Percentiles rank a stretch among this genome's conserved stretches.
These are phyloP conservation scores for Nepenthes alata DNA, from an alignment of 179 eudicot species.

Conservation along the genomic window DNA sequence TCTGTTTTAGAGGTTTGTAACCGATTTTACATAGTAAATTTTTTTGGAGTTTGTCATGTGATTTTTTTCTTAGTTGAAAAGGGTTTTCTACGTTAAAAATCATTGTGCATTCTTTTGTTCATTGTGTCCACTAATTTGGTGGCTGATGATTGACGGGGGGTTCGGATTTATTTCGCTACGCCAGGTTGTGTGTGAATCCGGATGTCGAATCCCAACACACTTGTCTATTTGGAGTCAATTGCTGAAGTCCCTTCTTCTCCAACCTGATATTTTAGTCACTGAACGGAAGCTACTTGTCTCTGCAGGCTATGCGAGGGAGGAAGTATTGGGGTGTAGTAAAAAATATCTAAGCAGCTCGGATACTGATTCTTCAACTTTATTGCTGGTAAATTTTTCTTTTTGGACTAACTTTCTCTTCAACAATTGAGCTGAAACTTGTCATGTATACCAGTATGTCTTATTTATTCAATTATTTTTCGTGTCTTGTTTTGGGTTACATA, in stretches of 20 bases:
- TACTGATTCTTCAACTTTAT: slow-evolving; percentile 41
- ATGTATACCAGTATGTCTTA: background rate
- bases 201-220: background rate
- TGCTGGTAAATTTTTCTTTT: slow-evolving; percentile 31
- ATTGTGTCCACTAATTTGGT: no score
- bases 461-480: background rate
- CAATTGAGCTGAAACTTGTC: background rate
- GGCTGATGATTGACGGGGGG: no score
- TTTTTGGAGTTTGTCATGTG: no score
- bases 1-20: no score
- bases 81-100: no score
- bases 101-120: no score
- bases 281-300: background rate
- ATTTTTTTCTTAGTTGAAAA: no score
- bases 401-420: background rate
- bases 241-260: background rate
- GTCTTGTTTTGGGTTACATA: background rate
- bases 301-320: slow-evolving; percentile 64
- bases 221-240: background rate
- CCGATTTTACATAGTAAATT: no score
- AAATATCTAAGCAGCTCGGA: slow-evolving; percentile 52
- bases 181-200: no score
- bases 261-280: background rate
- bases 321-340: slow-evolving; percentile 62
- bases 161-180: no score